Conservation (phyloP, 805 yeast genomes). For the Dipodascus geniculatus region DNA sequence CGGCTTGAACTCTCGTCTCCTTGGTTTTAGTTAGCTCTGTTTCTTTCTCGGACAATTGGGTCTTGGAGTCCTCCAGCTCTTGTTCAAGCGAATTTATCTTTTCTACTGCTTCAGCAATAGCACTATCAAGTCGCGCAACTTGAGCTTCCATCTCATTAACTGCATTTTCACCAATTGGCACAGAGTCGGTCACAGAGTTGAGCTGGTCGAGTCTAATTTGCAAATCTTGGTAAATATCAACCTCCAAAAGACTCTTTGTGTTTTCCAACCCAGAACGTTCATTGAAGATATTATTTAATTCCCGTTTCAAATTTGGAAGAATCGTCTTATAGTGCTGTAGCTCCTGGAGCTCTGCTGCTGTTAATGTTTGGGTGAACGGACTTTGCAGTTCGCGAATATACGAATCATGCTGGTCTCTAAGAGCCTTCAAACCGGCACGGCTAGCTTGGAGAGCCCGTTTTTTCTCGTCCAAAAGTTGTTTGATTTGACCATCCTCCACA, state of each 20-base stretch:
- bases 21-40: constrained; percentile 37
- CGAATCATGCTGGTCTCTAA: constrained; percentile 34
- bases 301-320: constrained; percentile 30
- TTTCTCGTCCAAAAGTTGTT: constrained; percentile 17
- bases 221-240: constrained; percentile 48
- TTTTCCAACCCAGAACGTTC: constrained; percentile 36
- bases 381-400: constrained; percentile 39
- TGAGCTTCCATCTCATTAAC: constrained; percentile 1
- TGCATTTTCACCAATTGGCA: not conserved
- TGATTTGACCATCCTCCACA: constrained; percentile 8
- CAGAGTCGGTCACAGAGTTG: constrained; percentile 10
- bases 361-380: constrained; percentile 42
- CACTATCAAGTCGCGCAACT: constrained; percentile 2
- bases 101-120: constrained; percentile 6
- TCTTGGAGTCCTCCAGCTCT: constrained; percentile 14
- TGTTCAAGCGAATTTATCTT: constrained; percentile 10
- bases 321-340: constrained; percentile 27
- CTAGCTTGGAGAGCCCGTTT: constrained; percentile 33
- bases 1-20: constrained; percentile 41
- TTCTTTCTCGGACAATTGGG: constrained; percentile 21
- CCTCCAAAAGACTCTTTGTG: constrained; percentile 33
- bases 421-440: constrained; percentile 25
- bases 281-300: constrained; percentile 32
- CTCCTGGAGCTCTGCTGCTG: constrained; percentile 35
- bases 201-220: constrained; percentile 40